Conservation (phyloP, 2,329 filamentous ascomycete species). For the Rhytidhysteron rufulum region DNA sequence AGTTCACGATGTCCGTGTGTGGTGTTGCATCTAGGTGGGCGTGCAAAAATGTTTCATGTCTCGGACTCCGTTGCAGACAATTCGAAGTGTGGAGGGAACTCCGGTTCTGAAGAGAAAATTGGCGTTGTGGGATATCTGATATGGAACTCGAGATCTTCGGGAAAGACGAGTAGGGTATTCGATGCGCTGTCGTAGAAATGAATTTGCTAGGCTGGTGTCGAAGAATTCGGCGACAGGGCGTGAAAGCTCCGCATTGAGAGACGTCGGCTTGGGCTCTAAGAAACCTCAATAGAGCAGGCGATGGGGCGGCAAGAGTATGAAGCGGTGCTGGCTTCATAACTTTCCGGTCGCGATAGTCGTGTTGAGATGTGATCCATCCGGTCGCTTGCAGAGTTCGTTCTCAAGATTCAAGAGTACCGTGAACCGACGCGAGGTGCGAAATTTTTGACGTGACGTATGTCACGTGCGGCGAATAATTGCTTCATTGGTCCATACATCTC, state of each 20-base stretch:
- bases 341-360: constrained; percentile 17
- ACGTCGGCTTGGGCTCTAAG: constrained; percentile 28
- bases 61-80: constrained; percentile 1
- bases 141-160: background rate
- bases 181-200: background rate
- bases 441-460: too few species aligned
- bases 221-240: background rate
- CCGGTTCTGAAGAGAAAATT: background rate
- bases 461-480: too few species aligned
- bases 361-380: constrained; percentile 24
- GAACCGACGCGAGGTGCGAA: too few species aligned
- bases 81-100: background rate
- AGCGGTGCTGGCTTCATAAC: constrained; percentile 35
- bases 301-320: constrained; percentile 28
- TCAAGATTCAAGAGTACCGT: too few species aligned
- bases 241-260: background rate
- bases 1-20: background rate
- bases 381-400: constrained; percentile 15
- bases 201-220: background rate
- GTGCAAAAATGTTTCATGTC: background rate
- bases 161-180: background rate
- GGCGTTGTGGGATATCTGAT: background rate
- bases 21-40: background rate
- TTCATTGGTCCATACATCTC: too few species aligned
- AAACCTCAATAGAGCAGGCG: constrained; percentile 35